A percentile compares a stretch with the other conserved stretches of the same genome.
Evolutionary conservation across 805 yeast genomes (phyloP).

Genomic region (Candida dendrica): DNA sequence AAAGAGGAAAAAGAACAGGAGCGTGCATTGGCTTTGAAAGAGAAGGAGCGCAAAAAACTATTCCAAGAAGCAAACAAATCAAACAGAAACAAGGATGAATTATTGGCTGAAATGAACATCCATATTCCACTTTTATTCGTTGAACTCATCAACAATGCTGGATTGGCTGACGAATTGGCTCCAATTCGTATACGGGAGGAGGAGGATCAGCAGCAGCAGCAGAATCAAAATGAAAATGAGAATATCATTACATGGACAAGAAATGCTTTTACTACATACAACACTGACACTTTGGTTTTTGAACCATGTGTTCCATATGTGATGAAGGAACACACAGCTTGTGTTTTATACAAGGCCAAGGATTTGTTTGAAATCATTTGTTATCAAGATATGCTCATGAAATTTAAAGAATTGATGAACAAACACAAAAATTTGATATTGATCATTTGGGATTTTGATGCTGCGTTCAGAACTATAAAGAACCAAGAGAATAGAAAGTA

Average conservation of each 20-base stretch:
- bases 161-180: conserved; percentile 10
- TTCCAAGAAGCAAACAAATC: conserved; percentile 30
- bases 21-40: conserved; percentile 4
- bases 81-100: conserved; percentile 39
- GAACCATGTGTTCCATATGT: conserved; percentile 40
- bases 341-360: conserved; percentile 40
- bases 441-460: conserved; percentile 43
- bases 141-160: conserved; percentile 22
- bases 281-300: conserved; percentile 40
- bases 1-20: conserved; percentile 3
- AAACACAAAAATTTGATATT: conserved; percentile 30
- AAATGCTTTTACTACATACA: conserved; percentile 40
- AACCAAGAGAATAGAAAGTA: conserved; percentile 39
- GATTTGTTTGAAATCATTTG: conserved; percentile 32
- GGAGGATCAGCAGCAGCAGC: too few relatives aligned
- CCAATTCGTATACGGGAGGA: conserved; percentile 26
- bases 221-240: too few relatives aligned
- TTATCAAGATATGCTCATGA: conserved; percentile 18
- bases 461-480: conserved; percentile 35
- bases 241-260: conserved; percentile 42
- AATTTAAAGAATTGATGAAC: conserved; percentile 16
- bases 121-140: conserved; percentile 29
- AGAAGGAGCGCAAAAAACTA: conserved; percentile 6
- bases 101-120: conserved; percentile 43
- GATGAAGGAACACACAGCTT: conserved; percentile 34